Conservation (phyloP, 495 filamentous ascomycete genomes). For the Penicillium canescens region DNA sequence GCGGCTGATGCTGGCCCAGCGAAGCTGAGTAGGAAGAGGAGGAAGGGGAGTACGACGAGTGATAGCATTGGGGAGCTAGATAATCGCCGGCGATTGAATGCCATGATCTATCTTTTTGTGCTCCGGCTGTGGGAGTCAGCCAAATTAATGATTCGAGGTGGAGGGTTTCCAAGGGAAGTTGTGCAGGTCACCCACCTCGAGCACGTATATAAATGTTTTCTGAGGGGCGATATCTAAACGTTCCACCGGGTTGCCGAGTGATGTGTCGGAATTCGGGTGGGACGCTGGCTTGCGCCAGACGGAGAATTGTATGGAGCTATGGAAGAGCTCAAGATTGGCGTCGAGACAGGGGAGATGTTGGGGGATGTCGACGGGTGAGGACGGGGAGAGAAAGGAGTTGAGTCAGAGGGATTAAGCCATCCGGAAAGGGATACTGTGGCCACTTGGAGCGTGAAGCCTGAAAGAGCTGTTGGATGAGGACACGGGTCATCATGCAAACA, state of each 20-base stretch:
- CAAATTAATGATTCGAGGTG: not conserved
- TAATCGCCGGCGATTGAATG: constrained; percentile 47
- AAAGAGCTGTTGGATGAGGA: constrained; percentile 25
- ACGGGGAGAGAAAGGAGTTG: not conserved
- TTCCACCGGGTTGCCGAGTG: constrained; percentile 16
- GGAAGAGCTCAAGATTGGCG: constrained; percentile 8
- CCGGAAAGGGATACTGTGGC: constrained; percentile 31
- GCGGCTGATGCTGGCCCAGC: constrained; percentile 59
- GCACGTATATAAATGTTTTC: constrained; percentile 12
- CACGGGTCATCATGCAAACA: constrained; percentile 28
- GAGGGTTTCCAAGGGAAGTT: not conserved
- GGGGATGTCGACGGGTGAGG: not conserved
- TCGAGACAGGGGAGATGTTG: not conserved
- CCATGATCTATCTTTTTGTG: constrained; percentile 48
- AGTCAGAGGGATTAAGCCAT: constrained; percentile 20
- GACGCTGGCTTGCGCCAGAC: constrained; percentile 24
- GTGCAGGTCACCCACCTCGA: not conserved
- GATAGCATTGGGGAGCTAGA: constrained; percentile 40
- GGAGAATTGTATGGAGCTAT: constrained; percentile 13
- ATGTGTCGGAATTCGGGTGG: constrained; percentile 15
- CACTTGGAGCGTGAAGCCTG: constrained; percentile 40
- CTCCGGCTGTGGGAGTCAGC: constrained; percentile 22
- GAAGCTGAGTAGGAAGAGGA: constrained; percentile 58
- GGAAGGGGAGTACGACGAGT: constrained; percentile 40
- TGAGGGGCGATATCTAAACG: not conserved